Evolutionary conservation across 192 early-diverging fungal genomes (phyloP).

Genomic region (Rhizophagus prolifer): DNA sequence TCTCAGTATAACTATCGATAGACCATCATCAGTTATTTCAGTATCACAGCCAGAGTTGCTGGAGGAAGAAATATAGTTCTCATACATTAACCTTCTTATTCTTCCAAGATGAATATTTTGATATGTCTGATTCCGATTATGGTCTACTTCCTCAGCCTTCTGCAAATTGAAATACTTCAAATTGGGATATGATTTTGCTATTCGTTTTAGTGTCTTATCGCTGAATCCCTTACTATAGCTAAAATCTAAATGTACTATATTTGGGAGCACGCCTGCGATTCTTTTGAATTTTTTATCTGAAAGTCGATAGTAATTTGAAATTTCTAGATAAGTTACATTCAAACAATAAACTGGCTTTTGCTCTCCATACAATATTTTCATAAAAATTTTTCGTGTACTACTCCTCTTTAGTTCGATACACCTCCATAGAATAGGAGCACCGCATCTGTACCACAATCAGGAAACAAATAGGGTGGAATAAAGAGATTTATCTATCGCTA

Average conservation of each 20-base stretch:
- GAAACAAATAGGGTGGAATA: not conserved
- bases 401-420: not conserved
- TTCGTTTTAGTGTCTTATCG: conserved; percentile 15
- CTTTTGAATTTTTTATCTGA: conserved; percentile 23
- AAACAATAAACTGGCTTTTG: conserved; percentile 19
- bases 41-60: too few species aligned
- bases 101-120: too few species aligned
- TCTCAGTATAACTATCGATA: not conserved
- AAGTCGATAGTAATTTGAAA: conserved; percentile 1
- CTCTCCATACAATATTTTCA: not conserved
- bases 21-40: not conserved
- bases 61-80: too few species aligned
- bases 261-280: not conserved
- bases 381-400: conserved; percentile 7
- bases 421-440: not conserved
- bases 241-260: conserved; percentile 22
- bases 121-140: not conserved
- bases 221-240: not conserved
- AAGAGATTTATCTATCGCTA: too few species aligned
- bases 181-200: conserved; percentile 22
- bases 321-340: conserved; percentile 11
- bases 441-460: not conserved
- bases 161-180: conserved; percentile 15
- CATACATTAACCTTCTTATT: too few species aligned
- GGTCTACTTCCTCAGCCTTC: not conserved